Conservation (phyloP, 2,329 filamentous ascomycete species). For the Graphilbum ipis-grandicollis region DNA sequence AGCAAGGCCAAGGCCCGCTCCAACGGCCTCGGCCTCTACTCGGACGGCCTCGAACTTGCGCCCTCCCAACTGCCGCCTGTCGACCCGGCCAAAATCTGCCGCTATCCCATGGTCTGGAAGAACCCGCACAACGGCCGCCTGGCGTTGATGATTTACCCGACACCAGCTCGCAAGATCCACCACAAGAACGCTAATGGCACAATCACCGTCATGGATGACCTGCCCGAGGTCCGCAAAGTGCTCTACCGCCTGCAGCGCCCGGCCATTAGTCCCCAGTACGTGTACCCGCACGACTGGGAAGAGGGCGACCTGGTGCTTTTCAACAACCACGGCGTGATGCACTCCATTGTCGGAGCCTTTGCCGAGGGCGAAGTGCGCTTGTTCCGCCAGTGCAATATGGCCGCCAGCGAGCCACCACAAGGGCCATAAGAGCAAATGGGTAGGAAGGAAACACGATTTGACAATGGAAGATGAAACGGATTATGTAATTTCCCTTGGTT, state of each 20-base stretch:
- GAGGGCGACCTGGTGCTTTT: constrained; percentile 61
- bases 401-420: constrained; percentile 28
- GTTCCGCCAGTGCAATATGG: constrained; percentile 66
- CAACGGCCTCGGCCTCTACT: constrained; percentile 52
- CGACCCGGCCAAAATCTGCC: too few species aligned
- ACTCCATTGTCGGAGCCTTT: constrained; percentile 63
- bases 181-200: constrained; percentile 46
- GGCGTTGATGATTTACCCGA: constrained; percentile 60
- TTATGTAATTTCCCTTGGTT: too few species aligned
- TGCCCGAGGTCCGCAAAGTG: constrained; percentile 48
- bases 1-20: constrained; percentile 44
- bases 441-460: too few species aligned
- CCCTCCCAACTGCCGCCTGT: constrained; percentile 37
- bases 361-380: constrained; percentile 52
- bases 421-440: too few species aligned
- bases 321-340: constrained; percentile 59
- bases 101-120: constrained; percentile 67
- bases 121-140: too few species aligned
- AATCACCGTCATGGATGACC: too few species aligned
- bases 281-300: constrained; percentile 60
- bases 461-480: too few species aligned
- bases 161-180: constrained; percentile 51
- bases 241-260: constrained; percentile 54
- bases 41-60: constrained; percentile 31
- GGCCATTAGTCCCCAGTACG: constrained; percentile 48